phyloP scores from a whole-genome alignment of 306 rosid genomes.

The Casuarina equisetifolia region DNA sequence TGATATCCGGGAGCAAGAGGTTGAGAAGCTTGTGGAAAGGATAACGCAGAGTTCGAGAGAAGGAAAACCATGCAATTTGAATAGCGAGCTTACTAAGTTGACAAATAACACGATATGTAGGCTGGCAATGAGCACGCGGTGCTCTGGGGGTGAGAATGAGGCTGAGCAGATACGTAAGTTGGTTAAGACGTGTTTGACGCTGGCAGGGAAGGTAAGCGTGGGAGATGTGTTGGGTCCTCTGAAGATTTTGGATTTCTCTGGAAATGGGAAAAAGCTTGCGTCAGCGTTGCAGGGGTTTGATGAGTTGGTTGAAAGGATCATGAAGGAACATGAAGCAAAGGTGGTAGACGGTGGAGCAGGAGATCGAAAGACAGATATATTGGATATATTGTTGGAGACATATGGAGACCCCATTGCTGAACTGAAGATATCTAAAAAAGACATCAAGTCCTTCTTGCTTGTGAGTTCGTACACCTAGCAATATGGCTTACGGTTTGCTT shows the following conservation, averaged over 20 bases:
- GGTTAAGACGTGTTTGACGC: conserved; percentile 34
- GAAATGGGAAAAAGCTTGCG: conserved; percentile 43
- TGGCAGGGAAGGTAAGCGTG: conserved; percentile 55
- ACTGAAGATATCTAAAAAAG: conserved; percentile 44
- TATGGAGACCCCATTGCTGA: conserved; percentile 49
- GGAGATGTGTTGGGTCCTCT: conserved; percentile 64
- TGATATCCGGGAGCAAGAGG: conserved; percentile 41
- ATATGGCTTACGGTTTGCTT: no score
- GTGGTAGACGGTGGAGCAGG: neutral
- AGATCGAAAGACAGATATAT: conserved; percentile 34
- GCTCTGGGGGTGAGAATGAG: conserved; percentile 34
- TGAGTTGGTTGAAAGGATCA: conserved; percentile 44
- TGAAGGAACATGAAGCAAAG: conserved; percentile 51
- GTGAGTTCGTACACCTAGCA: conserved; percentile 31
- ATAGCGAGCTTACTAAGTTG: conserved; percentile 29
- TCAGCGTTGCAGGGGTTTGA: conserved; percentile 42
- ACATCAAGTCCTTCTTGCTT: conserved; percentile 62
- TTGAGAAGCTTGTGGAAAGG: conserved; percentile 34
- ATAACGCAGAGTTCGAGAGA: conserved; percentile 23
- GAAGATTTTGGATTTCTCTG: conserved; percentile 58
- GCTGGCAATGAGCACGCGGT: conserved; percentile 56
- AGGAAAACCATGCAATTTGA: conserved; percentile 32
- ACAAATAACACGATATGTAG: conserved; percentile 52
- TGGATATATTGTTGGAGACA: conserved; percentile 57
- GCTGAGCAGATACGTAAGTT: conserved; percentile 37